These are phyloP conservation scores for Lachnellula suecica DNA, from an alignment of 2,329 filamentous ascomycete genomes.

Conservation along the genomic window DNA sequence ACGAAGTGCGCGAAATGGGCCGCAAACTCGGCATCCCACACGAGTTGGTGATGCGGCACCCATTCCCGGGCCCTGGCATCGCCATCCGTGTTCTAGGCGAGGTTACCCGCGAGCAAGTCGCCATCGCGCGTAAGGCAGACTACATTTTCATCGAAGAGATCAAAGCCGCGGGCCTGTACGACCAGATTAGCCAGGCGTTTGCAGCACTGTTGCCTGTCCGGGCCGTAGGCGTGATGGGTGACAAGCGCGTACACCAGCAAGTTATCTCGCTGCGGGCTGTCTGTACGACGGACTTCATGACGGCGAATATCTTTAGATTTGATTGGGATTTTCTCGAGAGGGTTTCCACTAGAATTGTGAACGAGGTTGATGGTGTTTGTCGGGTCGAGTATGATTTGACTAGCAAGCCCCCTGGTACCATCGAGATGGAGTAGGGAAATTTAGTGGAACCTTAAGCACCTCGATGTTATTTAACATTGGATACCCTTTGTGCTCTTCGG, in stretches of 20 bases:
- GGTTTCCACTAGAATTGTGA: conserved; percentile 68
- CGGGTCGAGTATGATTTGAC: conserved; percentile 67
- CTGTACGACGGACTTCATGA: conserved; percentile 48
- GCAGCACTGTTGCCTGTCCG: conserved; percentile 66
- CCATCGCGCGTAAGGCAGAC: conserved; percentile 76
- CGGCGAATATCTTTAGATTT: conserved; percentile 28
- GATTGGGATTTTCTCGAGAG: conserved; percentile 59
- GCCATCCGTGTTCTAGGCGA: conserved; percentile 77
- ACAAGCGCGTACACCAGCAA: conserved; percentile 65
- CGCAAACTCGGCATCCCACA: conserved; percentile 68
- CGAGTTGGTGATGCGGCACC: conserved; percentile 76
- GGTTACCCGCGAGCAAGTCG: conserved; percentile 75
- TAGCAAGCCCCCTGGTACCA: conserved; percentile 54
- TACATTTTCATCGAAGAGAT: conserved; percentile 79
- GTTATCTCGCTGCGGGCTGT: conserved; percentile 63
- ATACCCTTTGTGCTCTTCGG: no score
- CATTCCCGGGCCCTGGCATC: conserved; percentile 72
- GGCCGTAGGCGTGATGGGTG: conserved; percentile 66
- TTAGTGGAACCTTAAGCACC: no score
- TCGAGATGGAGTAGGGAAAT: conserved; percentile 78
- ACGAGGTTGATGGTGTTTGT: conserved; percentile 63
- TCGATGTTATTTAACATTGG: no score
- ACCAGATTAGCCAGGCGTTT: conserved; percentile 69
- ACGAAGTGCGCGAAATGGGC: conserved; percentile 73
- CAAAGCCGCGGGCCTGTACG: conserved; percentile 68